These are phyloP conservation scores for Debaryomyces subglobosus DNA, from an alignment of 1,139 yeast genomes.

Conservation along the genomic window DNA sequence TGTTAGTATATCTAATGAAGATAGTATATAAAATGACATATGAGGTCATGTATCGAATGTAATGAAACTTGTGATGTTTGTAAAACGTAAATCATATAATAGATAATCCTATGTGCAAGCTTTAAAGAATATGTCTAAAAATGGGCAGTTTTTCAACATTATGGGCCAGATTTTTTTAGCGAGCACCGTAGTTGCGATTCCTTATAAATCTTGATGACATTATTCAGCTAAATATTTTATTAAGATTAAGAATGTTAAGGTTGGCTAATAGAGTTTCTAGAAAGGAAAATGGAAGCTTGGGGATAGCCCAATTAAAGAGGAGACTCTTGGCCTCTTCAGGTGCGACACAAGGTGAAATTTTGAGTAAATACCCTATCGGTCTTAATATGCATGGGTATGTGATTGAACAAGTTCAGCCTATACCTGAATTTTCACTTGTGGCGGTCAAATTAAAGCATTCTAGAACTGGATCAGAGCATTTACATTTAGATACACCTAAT, in stretches of 20 bases:
- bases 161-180: background rate
- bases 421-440: slow-evolving; percentile 80
- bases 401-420: slow-evolving; percentile 61
- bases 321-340: slow-evolving; percentile 7
- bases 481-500: slow-evolving; percentile 75
- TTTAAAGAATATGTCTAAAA: background rate
- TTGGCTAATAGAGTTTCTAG: background rate
- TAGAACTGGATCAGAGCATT: slow-evolving; percentile 74
- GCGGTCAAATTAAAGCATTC: slow-evolving; percentile 75
- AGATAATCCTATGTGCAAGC: background rate
- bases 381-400: slow-evolving; percentile 63
- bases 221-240: background rate
- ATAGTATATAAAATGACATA: background rate
- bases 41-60: background rate
- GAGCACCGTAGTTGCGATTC: slow-evolving; percentile 1
- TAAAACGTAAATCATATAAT: background rate
- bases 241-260: slow-evolving; percentile 1
- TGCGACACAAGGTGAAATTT: slow-evolving; percentile 9
- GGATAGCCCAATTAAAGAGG: slow-evolving; percentile 1
- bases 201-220: background rate
- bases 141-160: background rate
- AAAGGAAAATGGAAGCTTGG: background rate
- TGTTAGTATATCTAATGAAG: background rate
- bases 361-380: slow-evolving; percentile 65
- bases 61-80: background rate